Percentiles rank a stretch among this genome's conserved stretches.
Conservation (phyloP, 1,284 basidiomycete genomes). For the Sporisorium graminicola region DNA sequence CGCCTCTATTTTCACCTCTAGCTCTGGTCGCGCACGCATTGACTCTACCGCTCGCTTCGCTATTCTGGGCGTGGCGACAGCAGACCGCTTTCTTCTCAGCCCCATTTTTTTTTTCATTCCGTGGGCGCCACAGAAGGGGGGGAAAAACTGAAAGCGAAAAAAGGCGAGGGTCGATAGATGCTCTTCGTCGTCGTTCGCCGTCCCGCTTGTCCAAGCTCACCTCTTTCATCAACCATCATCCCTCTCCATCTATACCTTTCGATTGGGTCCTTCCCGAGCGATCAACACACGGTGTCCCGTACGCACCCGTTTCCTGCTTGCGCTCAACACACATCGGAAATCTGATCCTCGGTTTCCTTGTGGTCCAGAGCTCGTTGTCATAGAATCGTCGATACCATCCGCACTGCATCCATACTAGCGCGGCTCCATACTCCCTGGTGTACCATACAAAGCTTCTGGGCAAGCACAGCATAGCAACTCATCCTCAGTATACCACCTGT, state of each 20-base stretch:
- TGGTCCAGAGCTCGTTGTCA: neutral
- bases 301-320: neutral
- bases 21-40: neutral
- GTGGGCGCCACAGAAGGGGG: neutral
- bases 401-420: neutral
- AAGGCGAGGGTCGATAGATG: neutral
- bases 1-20: neutral
- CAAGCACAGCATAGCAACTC: constrained; percentile 6
- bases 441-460: constrained; percentile 14
- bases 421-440: constrained; percentile 6
- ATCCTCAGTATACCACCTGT: constrained; percentile 10
- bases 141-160: constrained; percentile 1
- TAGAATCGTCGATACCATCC: constrained; percentile 18
- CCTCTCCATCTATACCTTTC: constrained; percentile 6
- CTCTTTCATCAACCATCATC: neutral
- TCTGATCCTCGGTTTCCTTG: too few relatives aligned
- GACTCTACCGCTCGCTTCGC: neutral
- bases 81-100: neutral
- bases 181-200: neutral
- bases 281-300: neutral
- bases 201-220: neutral
- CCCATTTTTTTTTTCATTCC: neutral
- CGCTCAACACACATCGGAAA: neutral
- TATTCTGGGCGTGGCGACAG: neutral
- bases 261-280: neutral